phyloP scores from a whole-genome alignment of 176 grass and related monocot genomes.

The Eragrostis nindensis region DNA sequence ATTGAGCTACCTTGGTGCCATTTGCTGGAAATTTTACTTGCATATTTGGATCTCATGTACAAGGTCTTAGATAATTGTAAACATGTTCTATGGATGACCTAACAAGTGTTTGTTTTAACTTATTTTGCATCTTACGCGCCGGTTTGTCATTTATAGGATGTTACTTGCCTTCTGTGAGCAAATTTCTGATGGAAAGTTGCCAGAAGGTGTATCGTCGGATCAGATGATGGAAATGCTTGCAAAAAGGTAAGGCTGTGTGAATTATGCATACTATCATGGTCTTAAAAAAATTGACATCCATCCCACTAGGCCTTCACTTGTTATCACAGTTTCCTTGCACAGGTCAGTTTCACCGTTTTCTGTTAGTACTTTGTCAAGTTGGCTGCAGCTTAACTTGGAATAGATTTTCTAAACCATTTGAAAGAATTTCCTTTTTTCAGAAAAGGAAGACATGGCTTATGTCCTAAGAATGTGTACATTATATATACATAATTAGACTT shows the following conservation, averaged over 20 bases:
- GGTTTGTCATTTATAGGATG: constrained; percentile 75
- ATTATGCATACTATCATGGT: not conserved
- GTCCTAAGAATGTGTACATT: not conserved
- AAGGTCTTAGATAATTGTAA: not conserved
- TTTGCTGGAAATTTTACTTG: not conserved
- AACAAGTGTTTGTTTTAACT: not conserved
- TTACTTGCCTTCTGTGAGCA: constrained; percentile 82
- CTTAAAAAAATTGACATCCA: not conserved
- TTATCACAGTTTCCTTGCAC: not conserved
- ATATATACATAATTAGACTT: constrained; percentile 18
- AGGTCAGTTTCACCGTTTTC: not conserved
- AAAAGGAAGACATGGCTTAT: constrained; percentile 13
- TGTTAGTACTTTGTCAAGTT: not conserved
- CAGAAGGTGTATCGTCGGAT: constrained; percentile 56
- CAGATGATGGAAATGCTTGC: constrained; percentile 75
- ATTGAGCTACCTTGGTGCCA: not conserved
- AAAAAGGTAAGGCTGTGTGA: constrained; percentile 53
- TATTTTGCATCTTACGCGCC: constrained; percentile 15
- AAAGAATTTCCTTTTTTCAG: constrained; percentile 26
- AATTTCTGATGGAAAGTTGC: constrained; percentile 62
- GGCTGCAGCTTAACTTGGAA: not conserved
- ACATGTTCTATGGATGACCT: not conserved
- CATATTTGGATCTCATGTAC: not conserved
- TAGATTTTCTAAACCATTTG: not conserved
- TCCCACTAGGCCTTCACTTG: constrained; percentile 2